Evolutionary conservation across 768 basidiomycete genomes (phyloP).

Genomic region (Hygrocybe coccinea): DNA sequence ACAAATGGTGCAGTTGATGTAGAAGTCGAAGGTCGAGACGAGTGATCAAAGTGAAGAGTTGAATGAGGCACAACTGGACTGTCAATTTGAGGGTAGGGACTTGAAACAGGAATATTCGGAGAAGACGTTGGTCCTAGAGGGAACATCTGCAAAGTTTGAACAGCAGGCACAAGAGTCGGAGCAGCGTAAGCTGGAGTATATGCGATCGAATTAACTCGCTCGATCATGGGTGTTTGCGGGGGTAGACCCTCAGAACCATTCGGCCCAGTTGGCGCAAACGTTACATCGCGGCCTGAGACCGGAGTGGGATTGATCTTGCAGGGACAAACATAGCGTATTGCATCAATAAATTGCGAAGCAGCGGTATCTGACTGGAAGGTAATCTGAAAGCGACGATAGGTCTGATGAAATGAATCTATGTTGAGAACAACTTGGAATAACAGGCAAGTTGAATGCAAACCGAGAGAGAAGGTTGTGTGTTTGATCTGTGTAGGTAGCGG

Average conservation of each 20-base stretch:
- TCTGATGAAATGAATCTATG: slow-evolving; percentile 36
- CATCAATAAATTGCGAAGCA: slow-evolving; percentile 54
- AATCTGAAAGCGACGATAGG: slow-evolving; percentile 72
- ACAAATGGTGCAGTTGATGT: slow-evolving; percentile 14
- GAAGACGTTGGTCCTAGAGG: slow-evolving; percentile 17
- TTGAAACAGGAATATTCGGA: slow-evolving; percentile 2
- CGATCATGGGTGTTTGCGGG: not conserved
- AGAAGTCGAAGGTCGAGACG: slow-evolving; percentile 15
- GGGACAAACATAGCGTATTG: slow-evolving; percentile 65
- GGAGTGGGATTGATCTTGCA: slow-evolving; percentile 56
- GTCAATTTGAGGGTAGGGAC: slow-evolving; percentile 9
- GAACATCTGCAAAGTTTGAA: too few species aligned
- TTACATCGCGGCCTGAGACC: not conserved
- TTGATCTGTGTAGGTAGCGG: slow-evolving; percentile 55
- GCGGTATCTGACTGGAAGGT: slow-evolving; percentile 51
- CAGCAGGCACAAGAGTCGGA: not conserved
- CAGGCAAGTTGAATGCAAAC: not conserved
- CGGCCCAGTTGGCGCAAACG: not conserved
- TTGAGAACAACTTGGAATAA: not conserved
- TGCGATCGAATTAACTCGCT: not conserved
- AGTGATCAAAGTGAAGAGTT: not conserved
- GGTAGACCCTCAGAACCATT: not conserved
- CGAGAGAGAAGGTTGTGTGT: not conserved
- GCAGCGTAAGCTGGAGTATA: not conserved
- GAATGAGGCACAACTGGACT: slow-evolving; percentile 7